Conservation (phyloP, 2,329 filamentous ascomycete genomes). For the Gaeumannomyces tritici region DNA sequence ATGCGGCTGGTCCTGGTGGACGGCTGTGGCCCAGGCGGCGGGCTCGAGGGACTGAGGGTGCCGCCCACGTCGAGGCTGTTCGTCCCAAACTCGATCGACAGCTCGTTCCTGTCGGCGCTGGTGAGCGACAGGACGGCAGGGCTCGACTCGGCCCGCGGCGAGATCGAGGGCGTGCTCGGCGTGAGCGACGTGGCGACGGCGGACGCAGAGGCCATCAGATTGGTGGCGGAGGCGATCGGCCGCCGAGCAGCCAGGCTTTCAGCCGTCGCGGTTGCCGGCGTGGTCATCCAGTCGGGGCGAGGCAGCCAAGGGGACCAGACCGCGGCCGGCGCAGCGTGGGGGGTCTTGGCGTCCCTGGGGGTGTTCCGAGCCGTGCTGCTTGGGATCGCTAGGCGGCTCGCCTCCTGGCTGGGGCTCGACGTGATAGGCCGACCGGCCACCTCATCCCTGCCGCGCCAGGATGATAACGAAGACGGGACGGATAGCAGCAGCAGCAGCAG, state of each 20-base stretch:
- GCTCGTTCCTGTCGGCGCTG: constrained; percentile 2
- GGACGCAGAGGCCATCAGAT: constrained; percentile 77
- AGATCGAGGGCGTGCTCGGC: background rate
- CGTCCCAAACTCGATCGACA: background rate
- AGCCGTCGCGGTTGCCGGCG: constrained; percentile 76
- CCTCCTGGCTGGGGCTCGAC: background rate
- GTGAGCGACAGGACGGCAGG: constrained; percentile 1
- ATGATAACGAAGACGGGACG: background rate
- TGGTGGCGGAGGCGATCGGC: constrained; percentile 71
- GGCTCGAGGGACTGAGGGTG: constrained; percentile 34
- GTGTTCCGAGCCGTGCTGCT: background rate
- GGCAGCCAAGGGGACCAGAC: background rate
- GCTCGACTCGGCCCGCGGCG: background rate
- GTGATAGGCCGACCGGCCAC: background rate
- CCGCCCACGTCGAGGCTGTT: background rate
- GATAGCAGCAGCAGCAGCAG: too few species aligned
- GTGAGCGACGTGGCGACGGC: background rate
- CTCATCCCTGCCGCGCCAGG: background rate
- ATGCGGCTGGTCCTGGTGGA: constrained; percentile 66
- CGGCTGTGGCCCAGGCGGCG: background rate
- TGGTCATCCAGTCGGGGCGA: constrained; percentile 71
- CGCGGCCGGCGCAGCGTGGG: background rate
- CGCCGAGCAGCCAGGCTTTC: constrained; percentile 83
- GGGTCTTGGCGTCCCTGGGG: background rate
- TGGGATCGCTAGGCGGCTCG: background rate